phyloP scores from a whole-genome alignment of 441 rosid genomes.

The Rhodomyrtus psidioides region DNA sequence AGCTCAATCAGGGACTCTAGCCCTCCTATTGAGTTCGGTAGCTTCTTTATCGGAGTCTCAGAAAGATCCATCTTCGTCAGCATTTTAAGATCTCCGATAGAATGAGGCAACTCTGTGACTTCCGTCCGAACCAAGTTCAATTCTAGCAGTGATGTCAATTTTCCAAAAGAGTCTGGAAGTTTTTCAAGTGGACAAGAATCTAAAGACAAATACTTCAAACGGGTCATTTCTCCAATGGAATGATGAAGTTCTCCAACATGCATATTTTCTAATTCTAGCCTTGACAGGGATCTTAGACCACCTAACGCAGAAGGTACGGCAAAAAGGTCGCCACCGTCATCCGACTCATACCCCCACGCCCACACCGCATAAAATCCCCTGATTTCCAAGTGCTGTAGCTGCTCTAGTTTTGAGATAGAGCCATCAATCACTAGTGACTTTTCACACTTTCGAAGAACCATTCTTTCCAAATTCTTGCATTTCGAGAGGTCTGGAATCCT shows the following conservation, averaged over 20 bases:
- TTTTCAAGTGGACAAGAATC: accelerated
- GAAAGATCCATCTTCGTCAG: accelerated
- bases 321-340: too few species aligned
- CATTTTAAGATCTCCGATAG: not conserved
- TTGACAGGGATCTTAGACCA: not conserved
- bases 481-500: not conserved
- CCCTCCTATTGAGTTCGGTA: not conserved
- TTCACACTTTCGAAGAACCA: accelerated
- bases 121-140: accelerated
- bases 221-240: not conserved
- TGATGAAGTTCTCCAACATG: not conserved
- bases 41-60: not conserved
- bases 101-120: not conserved
- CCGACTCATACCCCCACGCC: accelerated
- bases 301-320: not conserved
- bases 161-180: not conserved
- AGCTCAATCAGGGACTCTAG: not conserved
- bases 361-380: too few species aligned
- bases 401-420: not conserved
- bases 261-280: accelerated
- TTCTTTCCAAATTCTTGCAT: not conserved
- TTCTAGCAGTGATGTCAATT: not conserved
- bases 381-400: not conserved
- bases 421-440: not conserved
- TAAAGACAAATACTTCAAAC: not conserved